phyloP scores from a whole-genome alignment of 257 asterid genomes.

The Vinca minor region DNA sequence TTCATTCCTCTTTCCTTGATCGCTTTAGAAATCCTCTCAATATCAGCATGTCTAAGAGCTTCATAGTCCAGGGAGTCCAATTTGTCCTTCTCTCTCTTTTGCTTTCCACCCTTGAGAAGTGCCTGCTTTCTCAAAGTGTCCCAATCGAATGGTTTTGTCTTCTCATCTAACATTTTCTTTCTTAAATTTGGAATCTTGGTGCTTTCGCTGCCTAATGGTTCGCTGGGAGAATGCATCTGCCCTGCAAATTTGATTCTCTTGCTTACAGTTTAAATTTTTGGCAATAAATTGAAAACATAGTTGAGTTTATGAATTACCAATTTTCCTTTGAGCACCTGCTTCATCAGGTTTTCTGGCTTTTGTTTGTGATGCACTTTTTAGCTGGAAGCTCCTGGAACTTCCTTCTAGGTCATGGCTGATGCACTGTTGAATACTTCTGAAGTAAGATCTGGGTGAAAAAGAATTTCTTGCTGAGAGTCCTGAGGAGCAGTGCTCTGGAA shows the following conservation, averaged over 20 bases:
- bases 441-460: slow-evolving; percentile 25
- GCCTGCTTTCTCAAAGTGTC: slow-evolving; percentile 71
- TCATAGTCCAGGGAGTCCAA: slow-evolving; percentile 82
- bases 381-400: slow-evolving; percentile 24
- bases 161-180: slow-evolving; percentile 50
- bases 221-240: slow-evolving; percentile 20
- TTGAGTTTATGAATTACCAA: slow-evolving; percentile 30
- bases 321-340: slow-evolving; percentile 25
- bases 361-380: slow-evolving; percentile 17
- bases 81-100: slow-evolving; percentile 43
- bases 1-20: slow-evolving; percentile 51
- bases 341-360: slow-evolving; percentile 34
- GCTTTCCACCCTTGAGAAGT: slow-evolving; percentile 32
- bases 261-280: not conserved
- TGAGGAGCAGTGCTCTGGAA: no score
- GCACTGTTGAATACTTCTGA: slow-evolving; percentile 23
- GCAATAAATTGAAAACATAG: slow-evolving; percentile 9
- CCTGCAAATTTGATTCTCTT: slow-evolving; percentile 19
- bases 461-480: no score
- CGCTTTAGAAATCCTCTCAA: slow-evolving; percentile 25
- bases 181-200: slow-evolving; percentile 32
- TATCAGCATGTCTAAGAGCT: slow-evolving; percentile 30
- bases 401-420: slow-evolving; percentile 24
- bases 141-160: slow-evolving; percentile 53
- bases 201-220: slow-evolving; percentile 20